Base-by-base conservation (phyloP, 352 stramenopile genomes). In the Phytophthora macrochlamydospora region DNA sequence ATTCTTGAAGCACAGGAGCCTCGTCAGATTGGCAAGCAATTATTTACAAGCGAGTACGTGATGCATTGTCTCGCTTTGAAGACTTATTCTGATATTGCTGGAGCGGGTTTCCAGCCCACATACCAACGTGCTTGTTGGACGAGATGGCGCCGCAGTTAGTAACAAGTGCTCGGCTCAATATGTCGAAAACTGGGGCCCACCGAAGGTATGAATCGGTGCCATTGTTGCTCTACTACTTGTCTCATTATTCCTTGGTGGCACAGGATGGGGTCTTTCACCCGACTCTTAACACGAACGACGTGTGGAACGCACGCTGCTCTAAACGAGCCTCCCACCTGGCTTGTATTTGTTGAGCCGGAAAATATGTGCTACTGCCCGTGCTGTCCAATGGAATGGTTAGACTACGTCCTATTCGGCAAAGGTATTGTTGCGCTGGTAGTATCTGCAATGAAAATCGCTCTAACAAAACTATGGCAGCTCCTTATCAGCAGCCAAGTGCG, bases 351-450 rank as follows among this genome's bases (percentile, higher is more conserved):
- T 37, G 48, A 79, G 13, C 58, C 62, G 6, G 69, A 81, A 24
- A 75, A 69, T 8, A 86, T 89, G 71, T 95, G 87, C 67, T 95
- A 83, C 51, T 95, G 87, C 46, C 75, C 87, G 0, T 95, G 87
- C 59, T 95, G 87, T 51, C 85, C 87, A 33, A 57, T 87, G 1
- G 87, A 95, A 60, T 95, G 87, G 87, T 64, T 95, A 18, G 87
- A 95, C 71, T 95, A 95, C 65, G 79, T 93, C 31, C 73, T 95
- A 1, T 90, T 88, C 42, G 85, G 78, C 24, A 71, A 88, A 87
- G 67, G 83, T 90, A 73, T 2, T 8, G 0, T 32, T 14, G 24
- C 13, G 43, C 14, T 45, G 2, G 7, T 28, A 30, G 13, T 14
- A 14, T 37, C 3, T 6, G 44, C 9, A 18, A 33, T 51, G 12